Conservation (phyloP, 179 eudicot species). For the Beta corolliflora region DNA sequence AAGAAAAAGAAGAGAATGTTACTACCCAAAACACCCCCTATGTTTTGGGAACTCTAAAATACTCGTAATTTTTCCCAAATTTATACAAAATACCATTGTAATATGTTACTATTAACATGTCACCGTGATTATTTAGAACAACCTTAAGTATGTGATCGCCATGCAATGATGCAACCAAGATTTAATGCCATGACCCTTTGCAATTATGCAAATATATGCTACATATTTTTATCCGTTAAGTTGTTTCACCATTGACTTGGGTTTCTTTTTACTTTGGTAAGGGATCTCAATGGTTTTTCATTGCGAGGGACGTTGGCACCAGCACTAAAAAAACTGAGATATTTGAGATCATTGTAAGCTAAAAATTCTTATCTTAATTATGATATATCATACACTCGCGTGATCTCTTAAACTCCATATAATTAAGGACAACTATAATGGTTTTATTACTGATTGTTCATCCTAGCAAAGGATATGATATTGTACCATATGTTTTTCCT, state of each 20-base stretch:
- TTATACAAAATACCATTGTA: too few relatives aligned
- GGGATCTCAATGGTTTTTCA: conserved; percentile 45
- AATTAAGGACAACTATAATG: neutral
- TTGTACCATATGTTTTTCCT: neutral
- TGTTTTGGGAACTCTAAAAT: too few relatives aligned
- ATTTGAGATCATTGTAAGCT: conserved; percentile 49
- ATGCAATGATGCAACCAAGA: too few relatives aligned
- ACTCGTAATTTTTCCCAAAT: too few relatives aligned
- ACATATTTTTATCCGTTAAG: too few relatives aligned
- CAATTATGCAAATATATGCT: too few relatives aligned
- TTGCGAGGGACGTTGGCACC: conserved; percentile 48
- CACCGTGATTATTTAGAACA: too few relatives aligned
- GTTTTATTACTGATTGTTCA: neutral
- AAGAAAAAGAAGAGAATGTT: too few relatives aligned
- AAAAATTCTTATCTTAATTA: neutral
- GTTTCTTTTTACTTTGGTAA: neutral
- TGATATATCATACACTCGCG: neutral
- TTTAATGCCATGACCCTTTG: too few relatives aligned
- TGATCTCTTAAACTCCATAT: neutral
- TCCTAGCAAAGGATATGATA: neutral
- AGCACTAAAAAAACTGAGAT: conserved; percentile 41
- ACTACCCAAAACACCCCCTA: too few relatives aligned
- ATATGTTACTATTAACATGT: too few relatives aligned
- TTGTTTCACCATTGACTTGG: neutral
- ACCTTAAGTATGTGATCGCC: too few relatives aligned